Evolutionary conservation across 805 yeast genomes (phyloP).

Genomic region (Metschnikowia borealis): DNA sequence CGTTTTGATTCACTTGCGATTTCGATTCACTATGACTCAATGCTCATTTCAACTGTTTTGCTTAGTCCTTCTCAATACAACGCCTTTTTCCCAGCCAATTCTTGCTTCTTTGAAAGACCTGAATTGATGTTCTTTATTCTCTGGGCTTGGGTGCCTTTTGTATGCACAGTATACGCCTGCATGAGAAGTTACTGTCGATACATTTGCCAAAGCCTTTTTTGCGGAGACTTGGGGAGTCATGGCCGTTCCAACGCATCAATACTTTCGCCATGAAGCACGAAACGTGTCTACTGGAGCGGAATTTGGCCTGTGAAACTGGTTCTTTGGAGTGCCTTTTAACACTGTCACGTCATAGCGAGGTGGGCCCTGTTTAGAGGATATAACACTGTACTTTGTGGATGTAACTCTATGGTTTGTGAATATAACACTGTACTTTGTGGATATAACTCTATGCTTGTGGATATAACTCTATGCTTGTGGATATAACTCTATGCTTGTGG

Average conservation of each 20-base stretch:
- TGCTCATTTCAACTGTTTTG: too few relatives aligned
- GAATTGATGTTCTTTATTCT: background rate
- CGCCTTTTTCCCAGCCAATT: background rate
- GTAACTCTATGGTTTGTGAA: too few relatives aligned
- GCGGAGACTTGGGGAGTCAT: conserved; percentile 66
- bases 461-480: too few relatives aligned
- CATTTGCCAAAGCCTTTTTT: conserved; percentile 21
- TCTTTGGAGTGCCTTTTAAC: conserved; percentile 80
- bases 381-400: too few relatives aligned
- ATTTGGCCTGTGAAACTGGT: conserved; percentile 58
- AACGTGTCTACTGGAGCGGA: conserved; percentile 51
- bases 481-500: too few relatives aligned
- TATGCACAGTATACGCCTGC: conserved; percentile 6
- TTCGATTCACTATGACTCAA: too few relatives aligned
- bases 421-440: too few relatives aligned
- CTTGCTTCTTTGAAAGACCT: background rate
- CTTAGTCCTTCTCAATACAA: too few relatives aligned
- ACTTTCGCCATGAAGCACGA: conserved; percentile 67
- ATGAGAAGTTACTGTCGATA: conserved; percentile 5
- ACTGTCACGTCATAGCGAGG: conserved; percentile 76
- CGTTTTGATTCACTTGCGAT: too few relatives aligned
- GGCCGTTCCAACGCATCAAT: conserved; percentile 67
- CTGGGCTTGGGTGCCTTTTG: background rate
- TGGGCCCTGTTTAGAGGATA: conserved; percentile 81
- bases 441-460: too few relatives aligned